phyloP scores from a whole-genome alignment of 371 early-diverging fungal species.

The Conidiobolus incongruus region DNA sequence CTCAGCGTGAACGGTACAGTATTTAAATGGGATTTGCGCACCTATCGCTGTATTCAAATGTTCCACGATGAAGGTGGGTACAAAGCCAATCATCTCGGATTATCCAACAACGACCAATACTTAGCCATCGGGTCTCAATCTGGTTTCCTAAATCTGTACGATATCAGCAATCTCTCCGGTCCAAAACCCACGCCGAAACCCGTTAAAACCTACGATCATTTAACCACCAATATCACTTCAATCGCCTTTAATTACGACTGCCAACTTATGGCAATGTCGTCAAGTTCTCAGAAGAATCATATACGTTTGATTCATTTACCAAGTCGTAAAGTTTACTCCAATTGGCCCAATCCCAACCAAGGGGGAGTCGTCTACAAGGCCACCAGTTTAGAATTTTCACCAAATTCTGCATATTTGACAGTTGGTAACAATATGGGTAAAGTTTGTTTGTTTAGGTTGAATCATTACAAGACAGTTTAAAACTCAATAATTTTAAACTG shows the following conservation, averaged over 20 bases:
- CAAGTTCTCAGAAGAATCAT: slow-evolving; percentile 41
- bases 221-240: slow-evolving; percentile 55
- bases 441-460: slow-evolving; percentile 58
- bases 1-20: slow-evolving; percentile 36
- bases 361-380: slow-evolving; percentile 30
- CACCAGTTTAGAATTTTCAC: slow-evolving; percentile 52
- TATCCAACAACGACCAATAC: slow-evolving; percentile 49
- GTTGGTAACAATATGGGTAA: slow-evolving; percentile 73
- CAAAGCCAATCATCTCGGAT: slow-evolving; percentile 34
- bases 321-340: slow-evolving; percentile 50
- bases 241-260: slow-evolving; percentile 63
- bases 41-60: slow-evolving; percentile 36
- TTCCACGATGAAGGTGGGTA: slow-evolving; percentile 68
- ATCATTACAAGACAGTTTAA: too few relatives aligned
- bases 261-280: slow-evolving; percentile 54
- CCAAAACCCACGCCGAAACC: slow-evolving; percentile 29
- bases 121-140: slow-evolving; percentile 54
- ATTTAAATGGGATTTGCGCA: slow-evolving; percentile 44
- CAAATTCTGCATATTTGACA: slow-evolving; percentile 72
- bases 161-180: slow-evolving; percentile 77
- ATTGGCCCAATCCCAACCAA: slow-evolving; percentile 75
- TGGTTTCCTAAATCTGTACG: slow-evolving; percentile 13
- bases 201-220: slow-evolving; percentile 45
- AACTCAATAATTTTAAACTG: too few relatives aligned
- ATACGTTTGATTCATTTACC: slow-evolving; percentile 59